phyloP scores from a whole-genome alignment of 2,329 filamentous ascomycete genomes.

The Cercospora sp. region DNA sequence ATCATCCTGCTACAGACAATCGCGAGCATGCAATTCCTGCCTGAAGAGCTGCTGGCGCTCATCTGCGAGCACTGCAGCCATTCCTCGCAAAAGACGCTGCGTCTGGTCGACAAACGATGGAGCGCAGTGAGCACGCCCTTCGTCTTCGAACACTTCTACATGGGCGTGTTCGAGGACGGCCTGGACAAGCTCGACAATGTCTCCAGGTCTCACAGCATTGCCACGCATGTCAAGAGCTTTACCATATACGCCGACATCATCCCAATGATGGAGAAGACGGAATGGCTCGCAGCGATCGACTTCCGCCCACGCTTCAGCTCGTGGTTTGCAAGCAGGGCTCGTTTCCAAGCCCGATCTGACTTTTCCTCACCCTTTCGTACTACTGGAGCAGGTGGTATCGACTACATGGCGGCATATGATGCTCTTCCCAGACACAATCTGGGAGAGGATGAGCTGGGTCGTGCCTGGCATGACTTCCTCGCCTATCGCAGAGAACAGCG shows the following conservation, averaged over 20 bases:
- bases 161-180: slow-evolving; percentile 28
- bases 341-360: not conserved
- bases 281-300: slow-evolving; percentile 15
- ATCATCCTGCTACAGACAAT: not conserved
- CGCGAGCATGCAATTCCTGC: not conserved
- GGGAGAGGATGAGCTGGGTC: slow-evolving; percentile 19
- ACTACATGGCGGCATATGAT: slow-evolving; percentile 18
- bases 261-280: slow-evolving; percentile 23
- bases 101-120: slow-evolving; percentile 25
- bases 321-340: slow-evolving; percentile 1
- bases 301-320: slow-evolving; percentile 14
- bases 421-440: slow-evolving; percentile 22
- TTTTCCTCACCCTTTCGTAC: not conserved
- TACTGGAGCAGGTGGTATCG: not conserved
- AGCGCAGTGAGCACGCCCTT: slow-evolving; percentile 24
- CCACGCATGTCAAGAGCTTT: slow-evolving; percentile 32
- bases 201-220: slow-evolving; percentile 23
- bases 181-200: slow-evolving; percentile 27
- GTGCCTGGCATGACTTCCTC: slow-evolving; percentile 17
- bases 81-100: slow-evolving; percentile 26
- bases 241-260: slow-evolving; percentile 34
- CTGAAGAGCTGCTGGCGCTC: slow-evolving; percentile 32
- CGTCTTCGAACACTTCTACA: slow-evolving; percentile 31
- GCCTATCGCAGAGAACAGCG: slow-evolving; percentile 10
- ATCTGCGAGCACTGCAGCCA: slow-evolving; percentile 29